Conservation (phyloP, 805 yeast species). For the Zygoascus ofunaensis region DNA sequence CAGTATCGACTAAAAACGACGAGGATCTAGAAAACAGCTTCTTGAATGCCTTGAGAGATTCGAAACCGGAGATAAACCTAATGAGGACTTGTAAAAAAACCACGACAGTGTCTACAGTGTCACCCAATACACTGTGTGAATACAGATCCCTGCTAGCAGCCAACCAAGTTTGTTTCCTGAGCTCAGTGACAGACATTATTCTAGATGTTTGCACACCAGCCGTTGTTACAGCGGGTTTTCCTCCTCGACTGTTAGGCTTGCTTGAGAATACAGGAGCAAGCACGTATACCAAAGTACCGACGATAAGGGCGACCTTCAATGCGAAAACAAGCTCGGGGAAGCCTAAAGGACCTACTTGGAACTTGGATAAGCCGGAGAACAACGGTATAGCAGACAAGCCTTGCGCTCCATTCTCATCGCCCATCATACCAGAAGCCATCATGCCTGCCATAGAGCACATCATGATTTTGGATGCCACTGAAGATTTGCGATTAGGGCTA, state of each 20-base stretch:
- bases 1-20: neutral
- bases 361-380: slow-evolving; percentile 2
- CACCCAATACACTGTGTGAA: slow-evolving; percentile 7
- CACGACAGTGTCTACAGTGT: slow-evolving; percentile 8
- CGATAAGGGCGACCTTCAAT: slow-evolving; percentile 20
- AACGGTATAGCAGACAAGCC: slow-evolving; percentile 28
- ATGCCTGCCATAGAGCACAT: slow-evolving; percentile 32
- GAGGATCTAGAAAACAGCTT: slow-evolving; percentile 12
- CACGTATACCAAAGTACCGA: slow-evolving; percentile 24
- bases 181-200: neutral
- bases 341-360: slow-evolving; percentile 4
- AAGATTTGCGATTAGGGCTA: slow-evolving; percentile 1
- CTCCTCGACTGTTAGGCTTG: slow-evolving; percentile 6
- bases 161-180: slow-evolving; percentile 18
- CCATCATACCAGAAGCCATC: slow-evolving; percentile 25
- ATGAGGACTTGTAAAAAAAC: slow-evolving; percentile 16
- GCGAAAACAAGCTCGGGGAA: slow-evolving; percentile 12
- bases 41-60: slow-evolving; percentile 16
- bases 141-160: slow-evolving; percentile 22
- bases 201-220: neutral
- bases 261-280: slow-evolving; percentile 21
- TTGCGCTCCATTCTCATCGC: slow-evolving; percentile 17
- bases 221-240: slow-evolving; percentile 1
- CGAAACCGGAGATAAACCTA: slow-evolving; percentile 19
- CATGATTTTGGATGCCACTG: slow-evolving; percentile 22